Evolutionary conservation across 331 rosid species (phyloP), one percentile per base, ranked within the genome.

Genomic region (Malus hybrid): DNA sequence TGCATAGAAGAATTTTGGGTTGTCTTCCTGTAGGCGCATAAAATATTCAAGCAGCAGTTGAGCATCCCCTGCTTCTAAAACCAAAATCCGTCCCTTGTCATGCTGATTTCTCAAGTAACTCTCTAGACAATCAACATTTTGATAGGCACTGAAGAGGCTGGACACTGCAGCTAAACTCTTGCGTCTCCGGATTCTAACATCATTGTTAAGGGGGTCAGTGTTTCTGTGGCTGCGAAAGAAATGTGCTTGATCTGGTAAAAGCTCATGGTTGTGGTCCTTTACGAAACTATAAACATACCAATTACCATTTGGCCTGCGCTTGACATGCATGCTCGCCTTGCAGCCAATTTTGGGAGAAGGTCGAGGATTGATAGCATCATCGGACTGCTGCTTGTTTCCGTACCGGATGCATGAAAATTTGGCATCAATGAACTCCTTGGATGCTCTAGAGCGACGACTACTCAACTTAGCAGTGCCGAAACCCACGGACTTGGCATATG

Each of bases 281-380:
- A 86, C 88, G 73, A 90, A 93, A 80, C 87, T 89, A 73, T 83
- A 87, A 67, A 93, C 89, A 85, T 86, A 90, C 98, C 98, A 93
- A 75, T 89, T 87, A 6, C 95, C 98, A 80, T 89, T 81, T 32
- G 73, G 89, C 81, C 80, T 90, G 88, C 98, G 88, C 90, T 93
- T 93, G 33, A 93, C 96, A 68, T 93, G 98, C 96, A 93, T 83
- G 80, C 98, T 93, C 16, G 98, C 96, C 83, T 93, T 93, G 83
- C 98, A 93, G 69, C 96, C 98, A 56, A 93, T 93, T 86, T 93
- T 93, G 0, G 98, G 98, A 9, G 96, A 93, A 10, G 98, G 98
- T 0, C 98, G 96, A 0, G 98, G 98, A 85, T 93, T 93, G 59
- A 93, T 89, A 27, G 98, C 98, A 80, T 93, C 98, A 80, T 93